Conservation (phyloP, 495 filamentous ascomycete species). For the Aspergillus hancockii region DNA sequence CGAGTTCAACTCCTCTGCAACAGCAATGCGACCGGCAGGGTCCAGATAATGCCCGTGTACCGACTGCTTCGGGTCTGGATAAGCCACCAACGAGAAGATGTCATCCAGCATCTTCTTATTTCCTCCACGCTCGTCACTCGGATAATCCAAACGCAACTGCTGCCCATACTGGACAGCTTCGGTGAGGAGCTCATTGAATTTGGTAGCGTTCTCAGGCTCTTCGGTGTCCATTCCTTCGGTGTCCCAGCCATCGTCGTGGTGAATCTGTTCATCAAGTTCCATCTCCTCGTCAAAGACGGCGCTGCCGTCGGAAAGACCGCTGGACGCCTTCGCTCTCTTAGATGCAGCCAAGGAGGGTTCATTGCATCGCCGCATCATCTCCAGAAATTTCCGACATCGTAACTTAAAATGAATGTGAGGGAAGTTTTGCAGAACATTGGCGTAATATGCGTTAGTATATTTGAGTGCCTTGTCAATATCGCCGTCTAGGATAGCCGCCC, state of each 20-base stretch:
- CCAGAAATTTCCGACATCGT: constrained; percentile 87
- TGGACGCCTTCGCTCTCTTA: constrained; percentile 38
- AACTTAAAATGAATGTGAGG: constrained; percentile 89
- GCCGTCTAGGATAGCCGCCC: constrained; percentile 85
- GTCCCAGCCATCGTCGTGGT: constrained; percentile 50
- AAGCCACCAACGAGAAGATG: constrained; percentile 87
- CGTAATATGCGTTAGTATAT: constrained; percentile 76
- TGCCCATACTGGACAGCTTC: constrained; percentile 82
- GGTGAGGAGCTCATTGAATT: constrained; percentile 58
- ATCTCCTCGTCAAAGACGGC: constrained; percentile 69
- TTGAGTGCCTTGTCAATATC: constrained; percentile 90
- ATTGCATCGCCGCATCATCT: constrained; percentile 85
- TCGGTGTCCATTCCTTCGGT: constrained; percentile 58
- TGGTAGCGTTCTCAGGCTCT: constrained; percentile 34
- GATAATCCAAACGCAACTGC: constrained; percentile 74
- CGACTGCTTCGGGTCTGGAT: constrained; percentile 72
- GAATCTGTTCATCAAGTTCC: constrained; percentile 74
- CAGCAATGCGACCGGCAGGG: constrained; percentile 67
- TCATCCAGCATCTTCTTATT: constrained; percentile 76
- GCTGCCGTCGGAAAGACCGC: constrained; percentile 37
- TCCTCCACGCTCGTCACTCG: constrained; percentile 63
- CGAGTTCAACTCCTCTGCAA: constrained; percentile 93
- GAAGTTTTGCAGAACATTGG: constrained; percentile 78
- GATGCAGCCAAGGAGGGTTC: constrained; percentile 55
- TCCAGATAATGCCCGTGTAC: constrained; percentile 80